Percentiles rank a stretch among this genome's conserved stretches.
Evolutionary conservation across 768 basidiomycete species (phyloP).

Genomic region (Suillus americanus): DNA sequence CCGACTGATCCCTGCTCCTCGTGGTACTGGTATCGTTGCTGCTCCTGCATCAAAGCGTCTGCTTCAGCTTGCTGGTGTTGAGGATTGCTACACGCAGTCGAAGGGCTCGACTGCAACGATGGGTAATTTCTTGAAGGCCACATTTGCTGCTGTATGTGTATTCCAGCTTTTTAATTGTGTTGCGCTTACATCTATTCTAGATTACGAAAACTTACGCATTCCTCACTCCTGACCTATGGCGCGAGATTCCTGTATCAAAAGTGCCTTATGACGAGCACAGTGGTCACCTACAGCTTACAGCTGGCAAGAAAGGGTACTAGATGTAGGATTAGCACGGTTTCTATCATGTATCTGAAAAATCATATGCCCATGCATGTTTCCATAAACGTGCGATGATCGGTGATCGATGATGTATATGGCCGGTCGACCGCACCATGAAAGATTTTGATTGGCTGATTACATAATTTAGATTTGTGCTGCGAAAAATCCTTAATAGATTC

Average conservation of each 20-base stretch:
- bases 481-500: neutral
- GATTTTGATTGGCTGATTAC: neutral
- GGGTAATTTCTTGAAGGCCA: constrained; percentile 99
- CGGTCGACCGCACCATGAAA: no score
- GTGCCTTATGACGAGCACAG: constrained; percentile 95
- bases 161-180: neutral
- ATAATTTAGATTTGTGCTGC: neutral
- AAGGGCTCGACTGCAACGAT: constrained; percentile 98
- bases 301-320: constrained; percentile 74
- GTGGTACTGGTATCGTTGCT: constrained; percentile 99
- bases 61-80: constrained; percentile 95
- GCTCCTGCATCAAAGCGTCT: constrained; percentile 97
- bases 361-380: neutral
- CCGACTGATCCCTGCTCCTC: constrained; percentile 95
- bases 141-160: constrained; percentile 79
- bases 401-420: no score
- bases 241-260: constrained; percentile 87
- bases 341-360: constrained; percentile 14
- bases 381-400: neutral
- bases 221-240: constrained; percentile 98
- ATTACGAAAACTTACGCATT: constrained; percentile 98
- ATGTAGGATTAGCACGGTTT: constrained; percentile 12
- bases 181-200: constrained; percentile 36
- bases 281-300: constrained; percentile 82
- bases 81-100: constrained; percentile 97